A percentile compares a stretch with the other conserved stretches of the same genome.
Conservation (phyloP, 306 rosid genomes). For the Bauhinia variegata region DNA sequence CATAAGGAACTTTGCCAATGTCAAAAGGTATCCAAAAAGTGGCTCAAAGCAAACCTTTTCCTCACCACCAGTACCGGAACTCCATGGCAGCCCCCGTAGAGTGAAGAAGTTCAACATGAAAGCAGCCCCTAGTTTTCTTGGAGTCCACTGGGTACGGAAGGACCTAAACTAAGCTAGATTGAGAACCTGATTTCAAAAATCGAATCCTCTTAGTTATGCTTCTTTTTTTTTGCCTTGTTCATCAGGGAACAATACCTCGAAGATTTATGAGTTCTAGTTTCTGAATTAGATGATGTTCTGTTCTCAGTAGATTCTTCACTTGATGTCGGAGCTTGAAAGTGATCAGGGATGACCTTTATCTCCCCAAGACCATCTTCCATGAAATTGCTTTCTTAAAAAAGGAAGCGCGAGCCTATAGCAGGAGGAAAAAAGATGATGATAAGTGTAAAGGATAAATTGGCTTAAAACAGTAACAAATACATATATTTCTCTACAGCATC, state of each 20-base stretch:
- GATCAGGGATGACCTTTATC: slow-evolving; percentile 71
- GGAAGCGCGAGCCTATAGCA: slow-evolving; percentile 14
- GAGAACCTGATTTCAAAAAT: slow-evolving; percentile 40
- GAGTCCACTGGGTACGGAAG: slow-evolving; percentile 39
- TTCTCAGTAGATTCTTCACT: slow-evolving; percentile 49
- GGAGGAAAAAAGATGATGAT: slow-evolving; percentile 25
- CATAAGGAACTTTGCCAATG: slow-evolving; percentile 23
- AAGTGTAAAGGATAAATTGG: slow-evolving; percentile 11
- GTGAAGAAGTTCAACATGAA: slow-evolving; percentile 72
- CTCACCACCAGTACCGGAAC: slow-evolving; percentile 50
- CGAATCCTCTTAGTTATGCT: too few relatives aligned
- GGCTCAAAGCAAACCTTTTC: slow-evolving; percentile 62
- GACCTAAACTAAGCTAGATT: slow-evolving; percentile 55
- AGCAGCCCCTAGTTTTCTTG: slow-evolving; percentile 55
- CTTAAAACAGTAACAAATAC: slow-evolving; percentile 33
- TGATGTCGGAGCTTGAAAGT: slow-evolving; percentile 64
- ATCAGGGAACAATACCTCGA: slow-evolving; percentile 43
- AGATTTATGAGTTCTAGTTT: slow-evolving; percentile 45
- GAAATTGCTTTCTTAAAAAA: slow-evolving; percentile 39
- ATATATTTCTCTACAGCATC: not conserved
- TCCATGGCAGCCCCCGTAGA: slow-evolving; percentile 64
- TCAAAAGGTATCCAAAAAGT: slow-evolving; percentile 8
- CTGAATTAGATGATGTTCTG: slow-evolving; percentile 45
- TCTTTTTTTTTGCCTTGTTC: slow-evolving; percentile 24
- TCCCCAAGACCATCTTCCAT: slow-evolving; percentile 80